phyloP scores from a whole-genome alignment of 306 rosid species.

The Delonix regia region DNA sequence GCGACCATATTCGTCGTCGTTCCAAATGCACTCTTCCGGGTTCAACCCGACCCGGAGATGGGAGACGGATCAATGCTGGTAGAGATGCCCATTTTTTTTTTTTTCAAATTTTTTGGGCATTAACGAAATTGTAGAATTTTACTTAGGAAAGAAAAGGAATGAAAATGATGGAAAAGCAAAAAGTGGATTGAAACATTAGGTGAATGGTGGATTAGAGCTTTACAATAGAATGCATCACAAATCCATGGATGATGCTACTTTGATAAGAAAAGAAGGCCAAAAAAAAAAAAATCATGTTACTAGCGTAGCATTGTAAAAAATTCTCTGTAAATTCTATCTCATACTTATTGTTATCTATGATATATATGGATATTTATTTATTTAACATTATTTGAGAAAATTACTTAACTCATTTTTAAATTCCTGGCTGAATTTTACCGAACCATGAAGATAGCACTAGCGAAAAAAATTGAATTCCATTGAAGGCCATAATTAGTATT shows the following conservation, averaged over 20 bases:
- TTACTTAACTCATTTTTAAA: too few relatives aligned
- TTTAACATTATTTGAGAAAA: too few relatives aligned
- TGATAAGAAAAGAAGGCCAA: background rate
- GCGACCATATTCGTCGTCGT: conserved; percentile 10
- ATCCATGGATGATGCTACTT: background rate
- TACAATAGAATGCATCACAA: background rate
- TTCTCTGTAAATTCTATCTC: conserved; percentile 3
- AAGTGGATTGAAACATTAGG: background rate
- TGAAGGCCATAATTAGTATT: too few relatives aligned
- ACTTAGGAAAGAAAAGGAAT: background rate
- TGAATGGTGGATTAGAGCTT: background rate
- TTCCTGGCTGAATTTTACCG: background rate
- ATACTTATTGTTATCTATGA: too few relatives aligned
- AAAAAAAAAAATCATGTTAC: background rate
- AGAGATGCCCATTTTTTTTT: conserved; percentile 18
- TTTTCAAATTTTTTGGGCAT: background rate
- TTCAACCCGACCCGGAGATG: conserved; percentile 64
- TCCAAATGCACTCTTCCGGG: conserved; percentile 31
- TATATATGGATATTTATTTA: too few relatives aligned
- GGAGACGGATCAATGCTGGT: conserved; percentile 99
- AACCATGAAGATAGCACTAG: too few relatives aligned
- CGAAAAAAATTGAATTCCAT: too few relatives aligned
- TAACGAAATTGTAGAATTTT: conserved; percentile 1
- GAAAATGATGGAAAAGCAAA: background rate
- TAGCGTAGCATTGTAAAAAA: background rate